These are phyloP conservation scores for Gossypium gossypioides DNA, from an alignment of 441 rosid species.

Conservation along the genomic window DNA sequence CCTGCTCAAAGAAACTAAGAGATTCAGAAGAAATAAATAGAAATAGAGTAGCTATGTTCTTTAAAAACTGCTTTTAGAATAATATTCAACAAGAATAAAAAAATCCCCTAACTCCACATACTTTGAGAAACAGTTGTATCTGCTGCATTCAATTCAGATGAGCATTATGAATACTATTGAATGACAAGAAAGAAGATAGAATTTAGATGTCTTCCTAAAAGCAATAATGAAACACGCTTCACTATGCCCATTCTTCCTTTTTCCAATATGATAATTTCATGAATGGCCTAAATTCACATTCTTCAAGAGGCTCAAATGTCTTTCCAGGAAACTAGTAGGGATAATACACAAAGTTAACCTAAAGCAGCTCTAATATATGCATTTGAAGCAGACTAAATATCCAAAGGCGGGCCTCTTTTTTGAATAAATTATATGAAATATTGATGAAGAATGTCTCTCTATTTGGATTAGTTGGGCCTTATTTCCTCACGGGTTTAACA, in stretches of 20 bases:
- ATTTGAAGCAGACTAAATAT: neutral
- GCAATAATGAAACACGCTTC: neutral
- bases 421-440: neutral
- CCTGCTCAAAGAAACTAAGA: constrained; percentile 36
- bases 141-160: neutral
- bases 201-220: constrained; percentile 2
- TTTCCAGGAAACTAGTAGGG: neutral
- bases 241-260: neutral
- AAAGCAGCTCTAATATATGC: neutral
- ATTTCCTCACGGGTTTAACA: neutral
- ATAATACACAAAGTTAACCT: neutral
- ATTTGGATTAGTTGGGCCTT: neutral
- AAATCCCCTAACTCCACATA: neutral
- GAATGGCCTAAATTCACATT: neutral
- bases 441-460: neutral
- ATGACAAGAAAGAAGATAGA: neutral
- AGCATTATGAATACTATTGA: neutral
- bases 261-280: neutral
- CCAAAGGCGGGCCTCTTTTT: neutral
- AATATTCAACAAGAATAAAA: neutral
- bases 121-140: neutral
- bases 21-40: constrained; percentile 10
- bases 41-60: neutral
- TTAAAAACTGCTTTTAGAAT: neutral
- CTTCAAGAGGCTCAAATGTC: neutral